Percentiles rank a stretch among this genome's conserved stretches.
These are phyloP conservation scores for Pseudodiploospora longispora DNA, from an alignment of 2,329 filamentous ascomycete species.

Conservation along the genomic window DNA sequence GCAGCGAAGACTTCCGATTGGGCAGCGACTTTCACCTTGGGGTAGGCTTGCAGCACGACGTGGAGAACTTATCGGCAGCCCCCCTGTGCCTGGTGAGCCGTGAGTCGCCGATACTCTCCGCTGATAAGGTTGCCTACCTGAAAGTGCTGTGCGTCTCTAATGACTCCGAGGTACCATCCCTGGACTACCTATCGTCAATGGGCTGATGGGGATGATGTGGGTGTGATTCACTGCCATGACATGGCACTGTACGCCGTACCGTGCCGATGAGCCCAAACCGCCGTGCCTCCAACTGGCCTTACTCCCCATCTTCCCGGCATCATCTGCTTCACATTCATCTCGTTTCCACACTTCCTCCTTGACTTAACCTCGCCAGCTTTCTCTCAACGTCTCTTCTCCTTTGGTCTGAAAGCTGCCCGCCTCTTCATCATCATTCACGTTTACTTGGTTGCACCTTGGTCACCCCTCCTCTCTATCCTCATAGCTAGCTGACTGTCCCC, in stretches of 20 bases:
- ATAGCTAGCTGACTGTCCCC: too few species aligned
- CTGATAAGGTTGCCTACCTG: conserved; percentile 13
- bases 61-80: conserved; percentile 1
- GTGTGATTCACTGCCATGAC: conserved; percentile 7
- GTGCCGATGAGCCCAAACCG: not conserved
- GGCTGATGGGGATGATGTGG: conserved; percentile 5
- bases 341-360: conserved; percentile 23
- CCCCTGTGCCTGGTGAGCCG: conserved; percentile 2
- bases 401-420: not conserved
- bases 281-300: not conserved
- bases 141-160: conserved; percentile 1
- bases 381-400: not conserved
- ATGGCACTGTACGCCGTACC: conserved; percentile 2
- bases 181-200: conserved; percentile 1
- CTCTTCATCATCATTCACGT: not conserved
- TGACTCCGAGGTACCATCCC: conserved; percentile 5
- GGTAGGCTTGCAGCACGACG: not conserved
- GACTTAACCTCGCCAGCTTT: not conserved
- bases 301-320: not conserved
- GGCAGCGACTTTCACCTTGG: not conserved
- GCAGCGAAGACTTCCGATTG: conserved; percentile 6
- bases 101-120: conserved; percentile 12
- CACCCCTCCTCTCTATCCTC: not conserved
- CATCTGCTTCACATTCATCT: conserved; percentile 3
- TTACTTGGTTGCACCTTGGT: conserved; percentile 3